These are phyloP conservation scores for Takakia lepidozioides DNA, from an alignment of 225 moss, liverwort and hornwort genomes.

Conservation along the genomic window DNA sequence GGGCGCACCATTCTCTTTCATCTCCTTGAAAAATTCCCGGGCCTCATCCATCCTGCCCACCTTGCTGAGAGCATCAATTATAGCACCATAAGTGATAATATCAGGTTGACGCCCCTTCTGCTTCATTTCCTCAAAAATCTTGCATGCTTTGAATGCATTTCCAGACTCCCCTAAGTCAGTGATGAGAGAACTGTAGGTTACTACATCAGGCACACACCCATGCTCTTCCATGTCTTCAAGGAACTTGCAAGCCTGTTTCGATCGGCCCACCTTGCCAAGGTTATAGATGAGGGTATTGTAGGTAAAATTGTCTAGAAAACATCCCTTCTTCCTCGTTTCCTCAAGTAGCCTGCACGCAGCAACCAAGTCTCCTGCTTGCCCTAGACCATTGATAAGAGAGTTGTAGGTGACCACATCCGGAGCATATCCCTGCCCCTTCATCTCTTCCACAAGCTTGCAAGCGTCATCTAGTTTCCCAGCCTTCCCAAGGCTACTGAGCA, in stretches of 20 bases:
- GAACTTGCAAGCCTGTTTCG: conserved; percentile 26
- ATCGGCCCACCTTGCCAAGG: conserved; percentile 36
- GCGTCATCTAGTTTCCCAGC: conserved; percentile 43
- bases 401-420: conserved; percentile 41
- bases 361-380: conserved; percentile 22
- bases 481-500: conserved; percentile 48
- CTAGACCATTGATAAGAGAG: conserved; percentile 21
- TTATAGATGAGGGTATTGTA: conserved; percentile 33
- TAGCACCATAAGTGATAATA: conserved; percentile 43
- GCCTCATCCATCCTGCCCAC: conserved; percentile 51
- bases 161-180: conserved; percentile 34
- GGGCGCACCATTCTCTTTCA: conserved; percentile 29
- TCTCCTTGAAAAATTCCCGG: conserved; percentile 41
- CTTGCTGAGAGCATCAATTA: conserved; percentile 49
- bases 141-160: conserved; percentile 25
- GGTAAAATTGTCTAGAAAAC: conserved; percentile 18
- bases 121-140: conserved; percentile 45
- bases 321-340: conserved; percentile 26
- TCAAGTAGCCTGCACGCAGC: conserved; percentile 16
- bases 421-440: conserved; percentile 21
- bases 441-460: conserved; percentile 19
- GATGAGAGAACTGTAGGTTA: conserved; percentile 62
- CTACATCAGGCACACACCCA: conserved; percentile 40
- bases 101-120: conserved; percentile 36
- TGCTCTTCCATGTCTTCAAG: conserved; percentile 36